Conservation (phyloP, 495 filamentous ascomycete genomes). For the Rostrohypoxylon terebratum region DNA sequence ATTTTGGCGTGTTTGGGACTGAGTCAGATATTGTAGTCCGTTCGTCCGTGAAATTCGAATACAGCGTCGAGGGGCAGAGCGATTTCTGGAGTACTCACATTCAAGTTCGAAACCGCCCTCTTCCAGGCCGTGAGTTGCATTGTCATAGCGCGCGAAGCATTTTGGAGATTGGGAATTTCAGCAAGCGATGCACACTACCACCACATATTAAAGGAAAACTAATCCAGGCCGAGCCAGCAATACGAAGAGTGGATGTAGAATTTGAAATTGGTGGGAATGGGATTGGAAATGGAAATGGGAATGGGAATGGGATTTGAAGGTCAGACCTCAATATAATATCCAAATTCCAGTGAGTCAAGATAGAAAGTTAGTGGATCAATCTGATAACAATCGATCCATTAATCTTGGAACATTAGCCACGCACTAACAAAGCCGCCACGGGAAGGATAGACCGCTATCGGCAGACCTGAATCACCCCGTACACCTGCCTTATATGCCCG, state of each 20-base stretch:
- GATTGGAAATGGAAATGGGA: conserved; percentile 24
- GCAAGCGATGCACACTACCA: conserved; percentile 23
- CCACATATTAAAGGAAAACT: conserved; percentile 24
- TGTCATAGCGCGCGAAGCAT: conserved; percentile 50
- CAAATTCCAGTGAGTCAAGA: conserved; percentile 40
- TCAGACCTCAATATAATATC: conserved; percentile 25
- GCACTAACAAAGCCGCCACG: conserved; percentile 26
- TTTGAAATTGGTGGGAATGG: conserved; percentile 14
- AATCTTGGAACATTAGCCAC: conserved; percentile 7
- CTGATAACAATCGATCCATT: conserved; percentile 26
- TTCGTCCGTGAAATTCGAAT: not conserved
- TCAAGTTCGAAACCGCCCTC: conserved; percentile 47
- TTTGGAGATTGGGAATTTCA: conserved; percentile 21
- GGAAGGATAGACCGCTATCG: conserved; percentile 40
- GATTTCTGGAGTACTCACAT: conserved; percentile 41
- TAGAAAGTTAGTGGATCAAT: not conserved
- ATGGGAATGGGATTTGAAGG: conserved; percentile 19
- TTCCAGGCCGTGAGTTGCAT: conserved; percentile 47
- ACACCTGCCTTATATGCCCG: conserved; percentile 19
- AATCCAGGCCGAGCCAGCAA: not conserved
- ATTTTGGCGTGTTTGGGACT: not conserved
- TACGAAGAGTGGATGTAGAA: not conserved
- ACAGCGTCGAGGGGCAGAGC: not conserved
- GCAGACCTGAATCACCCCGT: conserved; percentile 18
- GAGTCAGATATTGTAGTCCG: not conserved